These are phyloP conservation scores for Yarrowia deformans DNA, from an alignment of 805 yeast species.

Conservation along the genomic window DNA sequence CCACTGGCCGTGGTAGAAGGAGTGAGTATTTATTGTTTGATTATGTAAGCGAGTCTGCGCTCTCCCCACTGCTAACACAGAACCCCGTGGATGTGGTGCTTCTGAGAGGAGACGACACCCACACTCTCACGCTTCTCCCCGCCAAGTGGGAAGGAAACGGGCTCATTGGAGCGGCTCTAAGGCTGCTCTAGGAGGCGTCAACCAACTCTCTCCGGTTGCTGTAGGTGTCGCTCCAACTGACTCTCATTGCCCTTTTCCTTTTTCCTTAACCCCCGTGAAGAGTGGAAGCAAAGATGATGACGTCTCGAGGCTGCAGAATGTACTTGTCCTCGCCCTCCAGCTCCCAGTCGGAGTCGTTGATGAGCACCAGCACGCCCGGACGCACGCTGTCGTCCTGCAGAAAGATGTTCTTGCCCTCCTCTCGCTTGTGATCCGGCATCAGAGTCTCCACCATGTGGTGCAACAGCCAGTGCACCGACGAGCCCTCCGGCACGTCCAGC, in stretches of 20 bases:
- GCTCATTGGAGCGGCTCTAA: constrained; percentile 17
- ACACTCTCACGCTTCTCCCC: constrained; percentile 17
- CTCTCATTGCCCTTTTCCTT: too few relatives aligned
- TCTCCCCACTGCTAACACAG: constrained; percentile 13
- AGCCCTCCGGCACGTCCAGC: constrained; percentile 55
- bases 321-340: constrained; percentile 87
- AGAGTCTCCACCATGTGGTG: constrained; percentile 52
- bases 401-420: constrained; percentile 71
- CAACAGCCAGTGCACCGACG: constrained; percentile 60
- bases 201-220: too few relatives aligned
- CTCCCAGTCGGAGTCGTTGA: constrained; percentile 98
- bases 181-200: constrained; percentile 8
- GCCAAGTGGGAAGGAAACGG: constrained; percentile 31
- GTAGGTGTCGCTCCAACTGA: too few relatives aligned
- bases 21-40: constrained; percentile 6
- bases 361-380: constrained; percentile 90
- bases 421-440: constrained; percentile 58
- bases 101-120: constrained; percentile 11
- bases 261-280: constrained; percentile 82
- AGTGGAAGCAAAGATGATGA: constrained; percentile 87
- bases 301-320: constrained; percentile 75
- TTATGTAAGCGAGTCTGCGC: neutral
- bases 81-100: constrained; percentile 29
- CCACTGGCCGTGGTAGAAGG: constrained; percentile 17
- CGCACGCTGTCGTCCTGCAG: constrained; percentile 74